Evolutionary conservation across 495 filamentous ascomycete genomes (phyloP), one percentile per base, ranked within the genome.

Genomic region (Hamigera avellanea): DNA sequence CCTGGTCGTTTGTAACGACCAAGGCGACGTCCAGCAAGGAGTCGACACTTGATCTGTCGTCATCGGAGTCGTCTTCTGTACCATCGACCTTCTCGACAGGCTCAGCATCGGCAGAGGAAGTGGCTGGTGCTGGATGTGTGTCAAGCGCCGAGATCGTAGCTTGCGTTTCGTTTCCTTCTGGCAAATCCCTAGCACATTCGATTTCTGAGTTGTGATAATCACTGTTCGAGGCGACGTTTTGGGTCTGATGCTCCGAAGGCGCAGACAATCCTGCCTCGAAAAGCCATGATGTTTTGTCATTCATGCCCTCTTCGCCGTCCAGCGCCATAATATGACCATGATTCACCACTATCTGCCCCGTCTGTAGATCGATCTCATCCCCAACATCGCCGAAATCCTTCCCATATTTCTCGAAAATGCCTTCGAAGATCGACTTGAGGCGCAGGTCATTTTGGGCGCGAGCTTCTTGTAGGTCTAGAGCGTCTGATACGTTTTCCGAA

Each of bases 381-480:
- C 78, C 86, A 19, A 86, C 64, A 18, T 76, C 83, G 3, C 73
- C 73, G 48, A 93, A 94, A 56, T 95, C 81, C 46, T 71, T 73
- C 14, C 69, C 75, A 53, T 95, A 98, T 56, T 91, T 94, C 19
- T 76, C 72, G 48, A 95, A 94, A 26, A 98, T 94, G 30, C 65
- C 52, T 48, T 95, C 87, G 46, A 91, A 93, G 2, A 76, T 71
- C 8, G 75, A 78, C 62, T 89, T 88, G 9, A 95, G 70, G 28
- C 70, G 76, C 30, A 61, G 54, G 23, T 77, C 74, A 39, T 83
- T 80, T 36, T 66, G 68, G 6, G 64, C 67, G 41, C 75, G 75
- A 26, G 68, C 72, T 39, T 66, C 62, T 41, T 75, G 59, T 9
- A 83, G 57, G 41, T 75, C 67, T 21, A 57, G 41, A 9, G 58